Conservation (phyloP, 1,139 yeast species). For the Suhomyces bribrorum region DNA sequence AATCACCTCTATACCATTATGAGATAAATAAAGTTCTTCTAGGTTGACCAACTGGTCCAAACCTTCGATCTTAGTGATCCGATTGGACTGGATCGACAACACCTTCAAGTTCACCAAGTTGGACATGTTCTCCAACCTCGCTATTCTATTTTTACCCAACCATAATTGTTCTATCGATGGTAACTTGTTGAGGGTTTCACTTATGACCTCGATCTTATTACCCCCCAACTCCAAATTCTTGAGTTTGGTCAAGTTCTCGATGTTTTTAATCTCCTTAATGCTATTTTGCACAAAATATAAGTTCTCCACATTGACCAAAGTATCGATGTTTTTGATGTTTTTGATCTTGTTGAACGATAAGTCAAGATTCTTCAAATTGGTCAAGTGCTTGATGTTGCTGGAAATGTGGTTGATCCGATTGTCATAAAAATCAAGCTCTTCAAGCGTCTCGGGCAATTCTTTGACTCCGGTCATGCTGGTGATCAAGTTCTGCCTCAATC, state of each 20-base stretch:
- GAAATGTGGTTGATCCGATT: conserved; percentile 88
- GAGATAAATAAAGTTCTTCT: conserved; percentile 87
- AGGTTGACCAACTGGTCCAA: conserved; percentile 68
- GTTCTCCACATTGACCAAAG: conserved; percentile 60
- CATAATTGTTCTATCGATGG: conserved; percentile 72
- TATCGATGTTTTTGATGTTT: conserved; percentile 77
- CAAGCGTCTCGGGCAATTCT: conserved; percentile 56
- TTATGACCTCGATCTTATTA: conserved; percentile 68
- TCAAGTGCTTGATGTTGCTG: conserved; percentile 60
- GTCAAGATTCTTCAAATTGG: conserved; percentile 64
- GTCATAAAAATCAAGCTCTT: conserved; percentile 87
- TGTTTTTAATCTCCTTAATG: conserved; percentile 68
- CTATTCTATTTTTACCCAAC: conserved; percentile 88
- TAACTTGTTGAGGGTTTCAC: conserved; percentile 55
- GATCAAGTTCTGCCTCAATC: conserved; percentile 82
- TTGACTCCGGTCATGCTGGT: conserved; percentile 73
- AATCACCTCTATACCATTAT: conserved; percentile 73
- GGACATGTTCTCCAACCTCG: conserved; percentile 62
- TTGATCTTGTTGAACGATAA: conserved; percentile 89
- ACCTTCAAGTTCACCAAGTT: conserved; percentile 66
- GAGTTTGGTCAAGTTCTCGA: conserved; percentile 59
- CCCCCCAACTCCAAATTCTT: conserved; percentile 89
- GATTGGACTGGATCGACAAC: conserved; percentile 86
- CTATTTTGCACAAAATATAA: conserved; percentile 88
- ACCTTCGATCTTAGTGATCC: conserved; percentile 78